These are phyloP conservation scores for Cicer chorassanicum DNA, from an alignment of 306 rosid genomes.

Conservation along the genomic window DNA sequence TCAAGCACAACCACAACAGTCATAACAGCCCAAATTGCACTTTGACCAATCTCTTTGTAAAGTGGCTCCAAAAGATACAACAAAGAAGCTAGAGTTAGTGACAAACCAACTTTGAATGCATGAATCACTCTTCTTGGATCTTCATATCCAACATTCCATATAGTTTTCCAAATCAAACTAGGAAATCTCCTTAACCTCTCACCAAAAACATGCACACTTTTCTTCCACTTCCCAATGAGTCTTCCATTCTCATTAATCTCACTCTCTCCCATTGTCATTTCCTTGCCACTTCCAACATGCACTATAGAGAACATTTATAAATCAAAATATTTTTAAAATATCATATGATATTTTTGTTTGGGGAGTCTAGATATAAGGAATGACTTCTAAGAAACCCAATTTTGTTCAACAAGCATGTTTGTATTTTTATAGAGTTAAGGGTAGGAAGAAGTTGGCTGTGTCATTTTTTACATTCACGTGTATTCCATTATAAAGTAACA, in stretches of 20 bases:
- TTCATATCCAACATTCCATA: constrained; percentile 78
- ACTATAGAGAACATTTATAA: constrained; percentile 62
- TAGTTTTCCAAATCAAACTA: constrained; percentile 52
- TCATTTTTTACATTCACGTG: constrained; percentile 64
- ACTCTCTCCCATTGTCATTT: constrained; percentile 54
- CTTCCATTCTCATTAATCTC: constrained; percentile 39
- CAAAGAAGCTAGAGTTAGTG: constrained; percentile 77
- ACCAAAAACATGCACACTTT: constrained; percentile 45
- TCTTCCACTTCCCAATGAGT: constrained; percentile 47
- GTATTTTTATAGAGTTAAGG: constrained; percentile 50
- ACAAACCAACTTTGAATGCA: constrained; percentile 84
- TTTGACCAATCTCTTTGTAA: constrained; percentile 65
- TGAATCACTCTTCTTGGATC: constrained; percentile 86
- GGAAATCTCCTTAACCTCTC: constrained; percentile 57
- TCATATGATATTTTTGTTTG: constrained; percentile 37
- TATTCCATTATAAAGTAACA: constrained; percentile 49
- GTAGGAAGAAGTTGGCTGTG: constrained; percentile 47
- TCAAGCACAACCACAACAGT: constrained; percentile 95
- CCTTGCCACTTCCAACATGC: constrained; percentile 61
- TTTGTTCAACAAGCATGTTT: constrained; percentile 40
- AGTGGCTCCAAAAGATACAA: constrained; percentile 77
- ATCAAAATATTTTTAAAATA: not conserved
- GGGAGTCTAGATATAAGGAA: constrained; percentile 41
- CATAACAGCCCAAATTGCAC: constrained; percentile 96
- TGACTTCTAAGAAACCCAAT: constrained; percentile 49